Percentiles rank a stretch among this genome's conserved stretches.
These are phyloP conservation scores for Cryoendolithus antarcticus DNA, from an alignment of 2,329 filamentous ascomycete species.

Conservation along the genomic window DNA sequence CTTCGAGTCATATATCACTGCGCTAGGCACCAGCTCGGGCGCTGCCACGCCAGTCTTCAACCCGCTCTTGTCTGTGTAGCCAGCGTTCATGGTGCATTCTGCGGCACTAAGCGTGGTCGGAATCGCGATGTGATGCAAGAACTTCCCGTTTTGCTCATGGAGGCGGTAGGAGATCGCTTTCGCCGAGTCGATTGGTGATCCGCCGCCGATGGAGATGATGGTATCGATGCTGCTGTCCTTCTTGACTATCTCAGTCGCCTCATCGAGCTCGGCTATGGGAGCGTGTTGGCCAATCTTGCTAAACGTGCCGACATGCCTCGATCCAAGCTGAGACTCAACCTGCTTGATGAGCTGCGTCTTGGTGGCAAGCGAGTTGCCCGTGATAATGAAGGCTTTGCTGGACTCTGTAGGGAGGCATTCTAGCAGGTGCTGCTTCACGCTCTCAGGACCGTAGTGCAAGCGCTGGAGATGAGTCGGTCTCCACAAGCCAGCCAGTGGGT, in stretches of 20 bases:
- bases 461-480: constrained; percentile 37
- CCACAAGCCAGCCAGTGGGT: constrained; percentile 38
- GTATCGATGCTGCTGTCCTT: constrained; percentile 39
- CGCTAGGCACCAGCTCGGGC: constrained; percentile 32
- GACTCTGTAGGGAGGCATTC: constrained; percentile 29
- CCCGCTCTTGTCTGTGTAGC: constrained; percentile 38
- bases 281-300: constrained; percentile 44
- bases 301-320: constrained; percentile 41
- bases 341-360: constrained; percentile 42
- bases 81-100: constrained; percentile 42
- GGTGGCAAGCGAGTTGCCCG: constrained; percentile 39
- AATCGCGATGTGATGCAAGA: constrained; percentile 35
- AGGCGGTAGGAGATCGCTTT: constrained; percentile 36
- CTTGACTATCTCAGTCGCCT: constrained; percentile 36
- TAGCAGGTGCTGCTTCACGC: constrained; percentile 36
- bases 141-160: constrained; percentile 29
- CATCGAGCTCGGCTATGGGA: constrained; percentile 41
- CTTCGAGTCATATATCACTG: constrained; percentile 41
- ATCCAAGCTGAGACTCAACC: constrained; percentile 36
- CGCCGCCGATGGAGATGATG: constrained; percentile 43
- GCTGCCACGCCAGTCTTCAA: constrained; percentile 37
- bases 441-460: constrained; percentile 38
- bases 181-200: constrained; percentile 41
- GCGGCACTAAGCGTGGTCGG: constrained; percentile 40
- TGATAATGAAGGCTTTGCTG: constrained; percentile 47